Percentiles rank a stretch among this genome's conserved stretches.
phyloP scores from a whole-genome alignment of 148 eudicot species.

The Vaccinium vitisidaea region DNA sequence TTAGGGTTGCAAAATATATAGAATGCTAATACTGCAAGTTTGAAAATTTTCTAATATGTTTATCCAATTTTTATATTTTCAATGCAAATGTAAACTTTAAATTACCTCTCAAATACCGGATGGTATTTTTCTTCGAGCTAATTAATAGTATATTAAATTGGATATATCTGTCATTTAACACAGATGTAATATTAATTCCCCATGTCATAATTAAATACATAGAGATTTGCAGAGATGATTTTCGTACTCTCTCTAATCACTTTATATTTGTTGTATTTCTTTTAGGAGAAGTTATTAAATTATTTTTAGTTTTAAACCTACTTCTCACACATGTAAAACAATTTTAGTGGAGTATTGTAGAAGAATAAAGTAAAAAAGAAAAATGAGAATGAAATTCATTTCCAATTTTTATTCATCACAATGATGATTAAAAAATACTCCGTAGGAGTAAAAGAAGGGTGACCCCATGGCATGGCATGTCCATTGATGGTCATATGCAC shows the following conservation, averaged over 20 bases:
- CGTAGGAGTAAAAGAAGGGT: not conserved
- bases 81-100: not conserved
- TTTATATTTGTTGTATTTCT: too few species aligned
- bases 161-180: not conserved
- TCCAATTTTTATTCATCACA: too few species aligned
- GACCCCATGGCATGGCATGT: not conserved
- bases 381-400: too few species aligned
- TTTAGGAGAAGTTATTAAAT: too few species aligned
- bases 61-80: not conserved
- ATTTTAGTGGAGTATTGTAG: too few species aligned
- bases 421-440: not conserved
- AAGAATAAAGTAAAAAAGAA: too few species aligned
- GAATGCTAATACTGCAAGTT: not conserved
- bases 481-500: not conserved
- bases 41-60: not conserved
- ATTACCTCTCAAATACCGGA: not conserved
- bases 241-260: not conserved
- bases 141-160: not conserved
- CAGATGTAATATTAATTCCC: not conserved
- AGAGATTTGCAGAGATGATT: not conserved
- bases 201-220: not conserved
- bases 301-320: too few species aligned
- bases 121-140: not conserved
- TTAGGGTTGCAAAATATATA: too few species aligned
- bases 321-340: too few species aligned